Percentiles rank a stretch among this genome's conserved stretches.
These are phyloP conservation scores for Penicillium macrosclerotiorum DNA, from an alignment of 495 filamentous ascomycete genomes.

Conservation along the genomic window DNA sequence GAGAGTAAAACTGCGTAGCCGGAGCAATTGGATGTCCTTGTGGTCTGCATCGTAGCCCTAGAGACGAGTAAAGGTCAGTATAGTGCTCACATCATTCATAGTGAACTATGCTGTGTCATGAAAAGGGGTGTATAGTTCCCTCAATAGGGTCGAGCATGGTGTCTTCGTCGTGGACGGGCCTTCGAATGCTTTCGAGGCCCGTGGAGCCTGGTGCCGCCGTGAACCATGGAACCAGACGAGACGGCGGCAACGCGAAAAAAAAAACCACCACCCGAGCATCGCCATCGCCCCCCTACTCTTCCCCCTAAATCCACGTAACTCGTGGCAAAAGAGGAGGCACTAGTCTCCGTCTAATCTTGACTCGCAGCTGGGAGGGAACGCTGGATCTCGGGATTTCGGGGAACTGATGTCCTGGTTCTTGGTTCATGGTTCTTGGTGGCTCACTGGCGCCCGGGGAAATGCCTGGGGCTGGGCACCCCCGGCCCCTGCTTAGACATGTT, in stretches of 20 bases:
- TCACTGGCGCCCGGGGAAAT: background rate
- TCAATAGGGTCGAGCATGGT: background rate
- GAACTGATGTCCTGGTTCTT: no score
- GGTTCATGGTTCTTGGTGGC: no score
- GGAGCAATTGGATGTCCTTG: constrained; percentile 69
- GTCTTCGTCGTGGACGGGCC: no score
- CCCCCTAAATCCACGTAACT: no score
- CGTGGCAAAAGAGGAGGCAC: no score
- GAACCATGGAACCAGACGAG: constrained; percentile 47
- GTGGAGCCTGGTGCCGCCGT: constrained; percentile 22
- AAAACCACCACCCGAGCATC: background rate
- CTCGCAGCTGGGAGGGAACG: no score
- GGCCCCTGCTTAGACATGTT: no score
- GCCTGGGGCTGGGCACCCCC: background rate
- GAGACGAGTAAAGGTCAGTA: constrained; percentile 6
- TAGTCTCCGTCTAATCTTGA: no score
- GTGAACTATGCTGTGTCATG: background rate
- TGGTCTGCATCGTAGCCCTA: constrained; percentile 75
- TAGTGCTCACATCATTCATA: background rate
- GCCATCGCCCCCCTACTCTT: no score
- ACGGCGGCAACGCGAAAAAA: constrained; percentile 23
- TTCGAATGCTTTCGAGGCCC: constrained; percentile 12
- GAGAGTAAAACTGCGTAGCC: constrained; percentile 73
- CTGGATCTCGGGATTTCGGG: no score
- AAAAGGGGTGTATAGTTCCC: background rate